Evolutionary conservation across 441 rosid genomes (phyloP), one percentile per base, ranked within the genome.

Genomic region (Omphalea diandra): DNA sequence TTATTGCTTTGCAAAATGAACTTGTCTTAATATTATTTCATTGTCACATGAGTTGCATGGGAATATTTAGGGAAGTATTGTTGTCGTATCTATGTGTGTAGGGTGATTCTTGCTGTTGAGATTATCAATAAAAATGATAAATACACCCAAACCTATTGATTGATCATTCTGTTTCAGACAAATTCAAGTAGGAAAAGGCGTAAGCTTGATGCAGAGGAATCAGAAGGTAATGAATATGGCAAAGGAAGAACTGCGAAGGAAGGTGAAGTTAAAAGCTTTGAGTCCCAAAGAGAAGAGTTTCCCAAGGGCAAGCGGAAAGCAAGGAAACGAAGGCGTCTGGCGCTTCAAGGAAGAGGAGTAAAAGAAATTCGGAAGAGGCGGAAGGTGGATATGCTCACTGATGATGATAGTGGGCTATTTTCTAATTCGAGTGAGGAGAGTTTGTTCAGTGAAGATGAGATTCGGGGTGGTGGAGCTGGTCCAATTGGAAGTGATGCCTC

Each of bases 271-370:
- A 85, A 75, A 71, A 72, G 81, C 80, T 78, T 87, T 6, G 88
- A 83, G 58, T 84, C 95, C 38, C 92, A 90, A 63, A 86, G 83
- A 74, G 96, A 87, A 63, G 94, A 87, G 68, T 85, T 84, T 67
- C 96, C 94, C 5, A 90, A 92, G 86, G 96, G 93, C 49, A 91
- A 91, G 78, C 76, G 94, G 63, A 86, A 90, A 71, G 93, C 94
- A 49, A 88, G 94, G 82, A 89, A 90, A 80, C 72, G 96, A 27
- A 82, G 93, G 79, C 87, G 86, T 43, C 73, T 88, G 69, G 84
- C 87, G 58, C 72, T 88, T 62, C 90, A 88, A 80, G 94, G 96
- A 67, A 90, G 87, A 78, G 84, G 87, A 78, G 64, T 86, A 56
- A 88, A 86, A 67, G 90, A 84, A 77, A 74, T 80, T 54, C 77